phyloP scores from a whole-genome alignment of 1,284 basidiomycete genomes.

The Cutaneotrichosporon cutaneum region DNA sequence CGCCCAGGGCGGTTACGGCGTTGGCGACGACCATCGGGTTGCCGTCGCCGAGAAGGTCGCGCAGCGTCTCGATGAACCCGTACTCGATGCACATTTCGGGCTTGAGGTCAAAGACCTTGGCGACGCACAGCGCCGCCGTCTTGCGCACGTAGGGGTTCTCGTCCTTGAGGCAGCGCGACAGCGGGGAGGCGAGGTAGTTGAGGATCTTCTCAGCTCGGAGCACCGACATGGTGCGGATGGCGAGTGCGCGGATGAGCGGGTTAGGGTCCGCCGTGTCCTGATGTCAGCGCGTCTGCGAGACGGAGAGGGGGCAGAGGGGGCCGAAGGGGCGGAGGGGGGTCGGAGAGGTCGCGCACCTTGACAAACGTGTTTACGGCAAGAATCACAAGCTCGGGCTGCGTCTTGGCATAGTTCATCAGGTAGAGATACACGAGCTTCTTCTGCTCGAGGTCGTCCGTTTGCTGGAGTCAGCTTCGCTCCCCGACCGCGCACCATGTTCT shows the following conservation, averaged over 20 bases:
- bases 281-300: background rate
- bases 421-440: constrained; percentile 85
- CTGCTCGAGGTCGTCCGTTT: constrained; percentile 56
- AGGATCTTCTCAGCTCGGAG: constrained; percentile 98
- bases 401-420: constrained; percentile 98
- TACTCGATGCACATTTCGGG: constrained; percentile 92
- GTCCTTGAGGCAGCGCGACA: constrained; percentile 85
- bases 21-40: constrained; percentile 99
- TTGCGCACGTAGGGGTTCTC: constrained; percentile 98
- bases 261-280: constrained; percentile 95
- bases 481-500: constrained; percentile 72
- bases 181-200: constrained; percentile 91
- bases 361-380: constrained; percentile 99
- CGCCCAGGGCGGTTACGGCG: constrained; percentile 92
- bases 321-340: too few species aligned
- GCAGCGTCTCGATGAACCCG: constrained; percentile 84
- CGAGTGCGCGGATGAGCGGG: constrained; percentile 90
- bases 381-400: constrained; percentile 95
- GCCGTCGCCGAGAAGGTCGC: constrained; percentile 68
- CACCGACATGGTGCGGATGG: constrained; percentile 97
- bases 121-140: constrained; percentile 90
- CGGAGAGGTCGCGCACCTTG: constrained; percentile 51
- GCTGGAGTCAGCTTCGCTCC: constrained; percentile 35
- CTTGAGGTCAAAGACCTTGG: constrained; percentile 95
- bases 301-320: too few species aligned